Evolutionary conservation across 2,329 filamentous ascomycete species (phyloP).

Genomic region (Arthrobotrys sinensis): DNA sequence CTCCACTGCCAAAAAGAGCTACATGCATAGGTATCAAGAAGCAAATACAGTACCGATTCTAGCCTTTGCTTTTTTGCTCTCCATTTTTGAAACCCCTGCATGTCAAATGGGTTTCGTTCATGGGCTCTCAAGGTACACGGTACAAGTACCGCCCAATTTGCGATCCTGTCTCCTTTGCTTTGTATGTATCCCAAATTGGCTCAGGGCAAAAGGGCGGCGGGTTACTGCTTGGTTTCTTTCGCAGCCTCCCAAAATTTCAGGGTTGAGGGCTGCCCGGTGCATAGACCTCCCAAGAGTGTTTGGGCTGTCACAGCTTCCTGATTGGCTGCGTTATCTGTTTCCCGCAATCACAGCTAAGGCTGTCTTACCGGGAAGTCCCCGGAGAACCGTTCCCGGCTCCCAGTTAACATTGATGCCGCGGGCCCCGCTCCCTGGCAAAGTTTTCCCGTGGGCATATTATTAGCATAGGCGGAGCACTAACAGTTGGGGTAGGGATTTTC

Average conservation of each 20-base stretch:
- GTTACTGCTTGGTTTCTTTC: constrained; percentile 39
- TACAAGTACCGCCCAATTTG: constrained; percentile 57
- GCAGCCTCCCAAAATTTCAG: constrained; percentile 48
- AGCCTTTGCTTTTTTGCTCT: constrained; percentile 17
- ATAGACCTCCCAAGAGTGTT: constrained; percentile 51
- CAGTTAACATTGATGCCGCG: background rate
- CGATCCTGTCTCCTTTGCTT: too few relatives aligned
- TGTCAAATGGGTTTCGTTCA: constrained; percentile 51
- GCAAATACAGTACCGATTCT: constrained; percentile 43
- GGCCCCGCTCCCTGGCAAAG: constrained; percentile 17
- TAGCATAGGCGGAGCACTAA: constrained; percentile 60
- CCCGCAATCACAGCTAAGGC: constrained; percentile 38
- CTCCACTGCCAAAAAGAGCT: constrained; percentile 16
- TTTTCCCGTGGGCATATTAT: constrained; percentile 48
- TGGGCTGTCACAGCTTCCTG: constrained; percentile 3
- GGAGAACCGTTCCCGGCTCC: constrained; percentile 4
- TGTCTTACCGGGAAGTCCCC: constrained; percentile 24
- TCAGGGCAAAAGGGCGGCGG: constrained; percentile 36
- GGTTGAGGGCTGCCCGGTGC: constrained; percentile 38
- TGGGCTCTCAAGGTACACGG: constrained; percentile 45
- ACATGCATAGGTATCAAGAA: constrained; percentile 47
- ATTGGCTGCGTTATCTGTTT: constrained; percentile 49
- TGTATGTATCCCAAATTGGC: constrained; percentile 37
- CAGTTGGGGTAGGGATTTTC: constrained; percentile 59
- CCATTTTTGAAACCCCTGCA: constrained; percentile 53